Percentiles rank a stretch among this genome's conserved stretches.
phyloP scores from a whole-genome alignment of 148 eudicot genomes.

The Chenopodium berlandieri region DNA sequence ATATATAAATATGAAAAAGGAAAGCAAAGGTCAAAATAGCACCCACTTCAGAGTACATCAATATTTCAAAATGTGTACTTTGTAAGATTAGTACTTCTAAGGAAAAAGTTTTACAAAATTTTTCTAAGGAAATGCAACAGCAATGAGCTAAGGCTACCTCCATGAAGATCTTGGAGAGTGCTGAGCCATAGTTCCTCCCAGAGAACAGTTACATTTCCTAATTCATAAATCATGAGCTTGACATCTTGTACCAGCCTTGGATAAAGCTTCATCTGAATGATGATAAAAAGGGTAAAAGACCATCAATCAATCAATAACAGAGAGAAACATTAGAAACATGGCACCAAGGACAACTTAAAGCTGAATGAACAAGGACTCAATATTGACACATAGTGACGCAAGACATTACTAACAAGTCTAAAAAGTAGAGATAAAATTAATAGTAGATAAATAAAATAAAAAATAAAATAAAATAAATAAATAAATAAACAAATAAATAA shows the following conservation, averaged over 20 bases:
- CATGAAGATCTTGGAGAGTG: constrained; percentile 96
- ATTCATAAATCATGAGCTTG: constrained; percentile 87
- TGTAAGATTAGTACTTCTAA: not conserved
- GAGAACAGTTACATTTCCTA: constrained; percentile 94
- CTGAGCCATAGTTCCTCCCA: constrained; percentile 99
- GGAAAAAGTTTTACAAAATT: not conserved
- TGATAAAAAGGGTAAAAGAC: not conserved
- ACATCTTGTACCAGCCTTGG: constrained; percentile 88
- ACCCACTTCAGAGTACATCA: not conserved
- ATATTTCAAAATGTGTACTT: not conserved
- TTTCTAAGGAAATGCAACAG: constrained; percentile 13
- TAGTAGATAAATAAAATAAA: no score
- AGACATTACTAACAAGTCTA: not conserved
- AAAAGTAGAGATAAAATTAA: not conserved
- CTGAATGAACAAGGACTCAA: not conserved
- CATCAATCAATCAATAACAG: constrained; percentile 16
- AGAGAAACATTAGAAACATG: constrained; percentile 7
- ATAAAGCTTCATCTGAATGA: constrained; percentile 79
- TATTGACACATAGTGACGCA: not conserved
- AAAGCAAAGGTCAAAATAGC: not conserved
- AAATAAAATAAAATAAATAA: no score
- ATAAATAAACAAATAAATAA: not conserved
- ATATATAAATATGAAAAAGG: not conserved
- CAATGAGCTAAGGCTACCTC: constrained; percentile 53
- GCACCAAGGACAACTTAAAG: not conserved